These are phyloP conservation scores for Boletus putidus DNA, from an alignment of 1,284 basidiomycete species.

Conservation along the genomic window DNA sequence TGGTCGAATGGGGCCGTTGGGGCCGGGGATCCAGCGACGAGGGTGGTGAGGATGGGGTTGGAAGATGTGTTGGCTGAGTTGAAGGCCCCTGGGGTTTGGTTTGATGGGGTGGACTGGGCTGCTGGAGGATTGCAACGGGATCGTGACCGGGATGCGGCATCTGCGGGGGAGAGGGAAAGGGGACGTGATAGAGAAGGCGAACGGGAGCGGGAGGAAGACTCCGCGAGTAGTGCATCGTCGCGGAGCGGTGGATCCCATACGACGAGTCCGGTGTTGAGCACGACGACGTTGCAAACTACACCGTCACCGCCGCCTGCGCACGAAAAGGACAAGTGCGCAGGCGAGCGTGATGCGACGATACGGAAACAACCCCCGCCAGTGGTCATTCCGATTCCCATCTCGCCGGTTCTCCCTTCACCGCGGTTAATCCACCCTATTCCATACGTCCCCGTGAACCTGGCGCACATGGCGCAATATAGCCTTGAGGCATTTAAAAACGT, in stretches of 20 bases:
- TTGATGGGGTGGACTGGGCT: slow-evolving; percentile 64
- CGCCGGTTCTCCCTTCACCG: slow-evolving; percentile 58
- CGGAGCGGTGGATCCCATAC: slow-evolving; percentile 51
- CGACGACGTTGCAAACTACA: slow-evolving; percentile 69
- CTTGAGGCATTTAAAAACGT: slow-evolving; percentile 58
- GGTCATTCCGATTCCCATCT: slow-evolving; percentile 48
- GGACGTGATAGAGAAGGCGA: slow-evolving; percentile 32
- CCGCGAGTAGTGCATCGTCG: slow-evolving; percentile 50
- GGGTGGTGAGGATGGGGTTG: slow-evolving; percentile 52
- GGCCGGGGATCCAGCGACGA: slow-evolving; percentile 42
- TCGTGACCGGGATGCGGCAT: slow-evolving; percentile 6
- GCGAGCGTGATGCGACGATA: slow-evolving; percentile 8
- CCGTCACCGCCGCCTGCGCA: slow-evolving; percentile 63
- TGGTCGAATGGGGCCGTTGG: slow-evolving; percentile 40
- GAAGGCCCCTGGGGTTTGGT: slow-evolving; percentile 61
- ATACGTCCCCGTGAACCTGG: slow-evolving; percentile 60
- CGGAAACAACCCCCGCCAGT: slow-evolving; percentile 25
- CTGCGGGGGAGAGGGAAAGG: slow-evolving; percentile 42
- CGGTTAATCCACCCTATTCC: slow-evolving; percentile 63
- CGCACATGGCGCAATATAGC: slow-evolving; percentile 61
- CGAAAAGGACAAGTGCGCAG: slow-evolving; percentile 29
- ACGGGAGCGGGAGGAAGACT: slow-evolving; percentile 37
- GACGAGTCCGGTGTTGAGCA: slow-evolving; percentile 74
- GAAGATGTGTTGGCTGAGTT: slow-evolving; percentile 61
- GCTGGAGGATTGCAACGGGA: slow-evolving; percentile 22